Evolutionary conservation across 495 filamentous ascomycete genomes (phyloP), one percentile per base, ranked within the genome.

Genomic region (Pyronema omphalodes): DNA sequence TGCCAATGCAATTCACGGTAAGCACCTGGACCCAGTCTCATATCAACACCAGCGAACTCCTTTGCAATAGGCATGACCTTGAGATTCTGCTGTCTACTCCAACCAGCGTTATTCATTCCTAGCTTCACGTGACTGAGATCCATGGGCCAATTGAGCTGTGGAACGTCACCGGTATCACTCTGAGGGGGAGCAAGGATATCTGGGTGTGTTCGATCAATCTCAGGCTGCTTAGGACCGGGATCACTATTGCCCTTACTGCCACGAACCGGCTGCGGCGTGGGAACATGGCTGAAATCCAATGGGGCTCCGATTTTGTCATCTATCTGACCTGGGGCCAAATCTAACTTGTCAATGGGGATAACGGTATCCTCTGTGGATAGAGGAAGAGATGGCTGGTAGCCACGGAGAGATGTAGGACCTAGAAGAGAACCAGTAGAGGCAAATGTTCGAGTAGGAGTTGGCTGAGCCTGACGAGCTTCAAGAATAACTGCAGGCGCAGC

Each of bases 1-100:
- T 86, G 82, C 82, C 62, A 84, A 61, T 86, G 82, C 17, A 86
- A 68, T 57, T 86, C 82, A 1, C 82, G 74, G 57, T 84, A 84
- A 0, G 72, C 79, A 39, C 74, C 68, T 3, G 78, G 74, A 44
- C 75, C 76, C 3, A 88, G 74, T 29, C 81, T 74, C 83, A 88
- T 88, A 58, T 87, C 76, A 1, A 87, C 83, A 48, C 83, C 83
- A 1, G 83, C 81, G 77, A 88, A 82, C 50, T 71, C 72, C 7
- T 67, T 78, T 11, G 81, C 79, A 34, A 68, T 71, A 0, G 83
- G 82, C 57, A 86, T 71, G 14, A 82, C 74, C 8, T 71, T 67
- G 1, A 69, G 64, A 53, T 83, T 82, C 64, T 85, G 73, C 61
- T 86, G 79, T 7, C 83, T 69, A 17, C 82, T 79, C 79, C 78